phyloP scores from a whole-genome alignment of 768 basidiomycete species.

The Cyathus striatus region DNA sequence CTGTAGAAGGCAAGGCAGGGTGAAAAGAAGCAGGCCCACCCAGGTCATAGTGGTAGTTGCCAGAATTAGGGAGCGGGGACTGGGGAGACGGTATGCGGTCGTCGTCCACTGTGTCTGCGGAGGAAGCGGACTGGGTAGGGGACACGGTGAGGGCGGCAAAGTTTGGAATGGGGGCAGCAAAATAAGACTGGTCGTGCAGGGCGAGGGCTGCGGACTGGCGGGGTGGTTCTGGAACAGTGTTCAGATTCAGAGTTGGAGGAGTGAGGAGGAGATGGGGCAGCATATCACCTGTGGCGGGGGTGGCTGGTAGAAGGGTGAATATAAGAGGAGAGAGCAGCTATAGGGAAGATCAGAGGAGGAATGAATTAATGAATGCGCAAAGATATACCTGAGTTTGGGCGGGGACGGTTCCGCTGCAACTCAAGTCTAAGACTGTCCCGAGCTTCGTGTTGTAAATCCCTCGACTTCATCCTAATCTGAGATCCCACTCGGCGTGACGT shows the following conservation, averaged over 20 bases:
- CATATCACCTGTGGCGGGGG: constrained; percentile 9
- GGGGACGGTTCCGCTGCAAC: constrained; percentile 2
- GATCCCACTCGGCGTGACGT: constrained; percentile 29
- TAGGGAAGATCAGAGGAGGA: not conserved
- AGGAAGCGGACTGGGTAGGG: constrained; percentile 20
- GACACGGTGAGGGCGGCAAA: constrained; percentile 16
- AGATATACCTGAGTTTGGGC: no score
- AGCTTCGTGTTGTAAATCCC: constrained; percentile 4
- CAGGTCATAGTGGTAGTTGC: constrained; percentile 25
- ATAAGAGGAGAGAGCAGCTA: not conserved
- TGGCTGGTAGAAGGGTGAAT: not conserved
- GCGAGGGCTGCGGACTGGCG: constrained; percentile 8
- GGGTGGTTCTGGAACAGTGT: constrained; percentile 8
- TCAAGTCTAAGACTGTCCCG: not conserved
- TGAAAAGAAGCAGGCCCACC: constrained; percentile 19
- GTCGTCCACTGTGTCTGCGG: constrained; percentile 29
- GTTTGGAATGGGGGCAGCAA: constrained; percentile 17
- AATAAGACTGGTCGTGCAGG: constrained; percentile 12
- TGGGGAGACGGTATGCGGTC: constrained; percentile 20
- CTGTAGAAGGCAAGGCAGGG: constrained; percentile 22
- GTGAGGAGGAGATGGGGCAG: constrained; percentile 18
- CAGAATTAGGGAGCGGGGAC: constrained; percentile 22
- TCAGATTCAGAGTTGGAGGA: constrained; percentile 13
- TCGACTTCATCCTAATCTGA: not conserved
- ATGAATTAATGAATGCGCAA: constrained; percentile 1